Base-by-base conservation (phyloP, 176 grass and related monocot genomes). In the Luzula sylvatica region DNA sequence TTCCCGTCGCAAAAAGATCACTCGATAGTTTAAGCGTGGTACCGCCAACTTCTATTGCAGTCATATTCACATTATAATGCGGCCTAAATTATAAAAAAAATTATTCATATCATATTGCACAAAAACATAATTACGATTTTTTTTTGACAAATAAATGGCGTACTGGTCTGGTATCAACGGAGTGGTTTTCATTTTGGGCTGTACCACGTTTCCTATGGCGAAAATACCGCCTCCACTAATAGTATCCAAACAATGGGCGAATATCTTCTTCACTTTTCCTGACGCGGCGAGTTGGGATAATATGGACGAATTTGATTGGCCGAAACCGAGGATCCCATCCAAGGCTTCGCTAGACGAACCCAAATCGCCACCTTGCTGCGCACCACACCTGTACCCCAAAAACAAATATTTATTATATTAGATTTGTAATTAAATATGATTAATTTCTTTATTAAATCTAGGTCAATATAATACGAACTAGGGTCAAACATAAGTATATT, bases 311-410 rank as follows among this genome's bases (percentile, higher is more conserved):
- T 88, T 85, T 12, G 90, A 26, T 53, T 95, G 90, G 16, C 90
- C 90, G 46, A 95, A 95, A 57, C 90, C 90, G 45, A 95, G 71
- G 69, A 95, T 95, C 54, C 90, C 90, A 41, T 95, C 90, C 29
- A 95, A 77, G 1, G 90, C 90, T 76, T 78, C 67, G 24, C 1
- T 68, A 3, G 84, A 71, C 20, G 83, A 82, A 23, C 80, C 83
- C 66, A 95, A 55, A 75, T 76, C 84, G 48, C 90, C 90, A 73
- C 75, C 81, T 28, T 86, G 78, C 58, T 95, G 67, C 20, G 84
- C 80, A 20, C 90, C 83, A 25, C 90, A 95, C 63, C 90, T 95
- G 20, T 56, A 52, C 12, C 22, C 43, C 24, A 7, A 44, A 9
- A 54, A 43, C 19, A 23, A 35, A 35, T 35, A 35, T 35, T 4